Evolutionary conservation across 129 eudicot species (phyloP).

Genomic region (Lactuca sativa): DNA sequence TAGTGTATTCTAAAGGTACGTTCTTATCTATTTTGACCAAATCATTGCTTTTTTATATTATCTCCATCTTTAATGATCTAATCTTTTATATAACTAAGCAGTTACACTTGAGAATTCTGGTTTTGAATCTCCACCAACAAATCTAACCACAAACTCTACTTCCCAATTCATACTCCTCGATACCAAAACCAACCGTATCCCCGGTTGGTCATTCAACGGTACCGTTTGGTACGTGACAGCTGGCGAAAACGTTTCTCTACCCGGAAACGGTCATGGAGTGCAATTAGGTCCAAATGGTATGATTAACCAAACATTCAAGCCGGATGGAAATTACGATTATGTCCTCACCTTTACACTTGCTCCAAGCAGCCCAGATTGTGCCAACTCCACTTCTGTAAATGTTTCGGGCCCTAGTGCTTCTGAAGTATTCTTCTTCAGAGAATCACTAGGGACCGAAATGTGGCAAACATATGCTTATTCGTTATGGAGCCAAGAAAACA

Average conservation of each 20-base stretch:
- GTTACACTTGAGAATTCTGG: conserved; percentile 31
- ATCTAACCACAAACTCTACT: conserved; percentile 30
- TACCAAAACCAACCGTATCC: conserved; percentile 26
- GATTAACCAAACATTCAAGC: conserved; percentile 41
- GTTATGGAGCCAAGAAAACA: conserved; percentile 18
- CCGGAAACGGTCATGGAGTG: conserved; percentile 40
- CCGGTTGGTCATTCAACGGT: conserved; percentile 45
- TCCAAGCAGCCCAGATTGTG: conserved; percentile 19
- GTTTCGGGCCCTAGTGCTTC: conserved; percentile 29
- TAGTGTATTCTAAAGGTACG: conserved; percentile 27
- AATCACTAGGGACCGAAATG: conserved; percentile 22
- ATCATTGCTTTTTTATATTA: not conserved
- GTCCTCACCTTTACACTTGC: conserved; percentile 46
- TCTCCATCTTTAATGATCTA: not conserved
- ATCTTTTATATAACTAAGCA: not conserved
- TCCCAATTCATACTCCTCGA: conserved; percentile 35
- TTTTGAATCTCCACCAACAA: conserved; percentile 38
- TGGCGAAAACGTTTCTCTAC: conserved; percentile 24
- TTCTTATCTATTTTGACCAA: not conserved
- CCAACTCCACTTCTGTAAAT: conserved; percentile 31
- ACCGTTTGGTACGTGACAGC: conserved; percentile 33
- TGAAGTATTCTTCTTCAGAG: conserved; percentile 16
- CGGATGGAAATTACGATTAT: conserved; percentile 21
- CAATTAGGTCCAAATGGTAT: conserved; percentile 46
- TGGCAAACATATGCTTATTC: conserved; percentile 42